Evolutionary conservation across 2,329 filamentous ascomycete species (phyloP), one percentile per base, ranked within the genome.

Genomic region (Erysiphe pulchra): DNA sequence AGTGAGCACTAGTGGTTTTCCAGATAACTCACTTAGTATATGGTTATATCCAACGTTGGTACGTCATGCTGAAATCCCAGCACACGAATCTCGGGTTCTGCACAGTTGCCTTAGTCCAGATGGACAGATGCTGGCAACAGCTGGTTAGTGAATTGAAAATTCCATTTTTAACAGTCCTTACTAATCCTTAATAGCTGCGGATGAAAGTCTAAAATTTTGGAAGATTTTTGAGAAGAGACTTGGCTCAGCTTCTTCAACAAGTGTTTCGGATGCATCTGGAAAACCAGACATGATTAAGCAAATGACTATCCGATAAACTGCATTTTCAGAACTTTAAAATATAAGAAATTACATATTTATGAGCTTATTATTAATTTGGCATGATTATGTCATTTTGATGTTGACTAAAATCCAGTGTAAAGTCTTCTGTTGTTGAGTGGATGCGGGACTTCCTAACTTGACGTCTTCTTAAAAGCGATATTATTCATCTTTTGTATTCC

Each of bases 161-260:
- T 44, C 18, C 7, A 17, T 30, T 16, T 18, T 28, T 39, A 36
- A 18, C 36, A 30, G 18, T 47, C 47, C 45, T 53, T 52, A 51
- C 61, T 62, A 55, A 61, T 49, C 40, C 45, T 7, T 34, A 45
- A 31, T 51, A 75, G 82, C 87, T 55, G 86, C 87, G 34, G 90
- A 98, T 57, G 90, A 98, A 70, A 87, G 80, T 59, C 71, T 98
- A 62, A 98, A 98, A 68, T 98, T 98, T 71, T 98, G 90, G 90
- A 98, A 98, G 76, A 72, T 98, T 55, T 98, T 98, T 59, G 90
- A 98, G 72, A 94, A 93, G 74, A 95, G 94, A 74, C 69, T 86
- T 16, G 85, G 84, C 46, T 67, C 72, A 48, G 66, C 72, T 49
- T 72, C 77, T 45, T 72, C 75, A 43, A 68, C 76, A 46, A 70